phyloP scores from a whole-genome alignment of 1,284 basidiomycete genomes.

The Ustilago sp. region DNA sequence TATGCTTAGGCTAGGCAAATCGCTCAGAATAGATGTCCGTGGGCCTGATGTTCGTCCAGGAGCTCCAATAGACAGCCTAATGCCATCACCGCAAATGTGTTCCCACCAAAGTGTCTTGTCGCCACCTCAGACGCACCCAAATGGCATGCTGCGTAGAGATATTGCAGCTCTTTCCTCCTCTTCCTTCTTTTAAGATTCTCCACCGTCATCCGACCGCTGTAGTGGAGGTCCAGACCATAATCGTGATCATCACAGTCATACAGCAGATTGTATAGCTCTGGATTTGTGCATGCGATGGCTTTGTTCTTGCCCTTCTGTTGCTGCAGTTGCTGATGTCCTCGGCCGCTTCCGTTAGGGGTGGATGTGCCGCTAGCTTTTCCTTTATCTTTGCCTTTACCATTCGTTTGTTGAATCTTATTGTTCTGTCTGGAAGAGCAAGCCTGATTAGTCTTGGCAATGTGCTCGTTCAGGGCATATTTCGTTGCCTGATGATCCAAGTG shows the following conservation, averaged over 20 bases:
- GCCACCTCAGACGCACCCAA: constrained; percentile 24
- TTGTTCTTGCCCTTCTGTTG: constrained; percentile 17
- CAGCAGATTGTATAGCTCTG: constrained; percentile 9
- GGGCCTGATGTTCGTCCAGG: constrained; percentile 18
- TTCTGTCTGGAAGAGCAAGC: background rate
- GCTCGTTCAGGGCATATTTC: constrained; percentile 1
- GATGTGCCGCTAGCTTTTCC: constrained; percentile 4
- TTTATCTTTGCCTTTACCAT: constrained; percentile 9
- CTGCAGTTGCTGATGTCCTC: background rate
- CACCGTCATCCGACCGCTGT: background rate
- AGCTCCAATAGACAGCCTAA: constrained; percentile 29
- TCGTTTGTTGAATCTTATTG: background rate
- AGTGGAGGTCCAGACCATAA: constrained; percentile 4
- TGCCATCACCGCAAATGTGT: constrained; percentile 42
- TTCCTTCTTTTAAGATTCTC: constrained; percentile 8
- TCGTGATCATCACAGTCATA: constrained; percentile 18
- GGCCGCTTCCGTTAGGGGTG: background rate
- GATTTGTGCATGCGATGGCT: constrained; percentile 14
- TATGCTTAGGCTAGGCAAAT: too few species aligned
- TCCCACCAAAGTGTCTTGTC: constrained; percentile 28
- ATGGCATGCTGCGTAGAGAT: constrained; percentile 30
- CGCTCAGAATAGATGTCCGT: constrained; percentile 15
- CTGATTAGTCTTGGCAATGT: background rate
- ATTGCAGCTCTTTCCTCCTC: constrained; percentile 26
- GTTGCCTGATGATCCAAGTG: background rate